Percentiles rank a stretch among this genome's conserved stretches.
These are phyloP conservation scores for Chalaropsis ovoidea DNA, from an alignment of 2,329 filamentous ascomycete genomes.

Conservation along the genomic window DNA sequence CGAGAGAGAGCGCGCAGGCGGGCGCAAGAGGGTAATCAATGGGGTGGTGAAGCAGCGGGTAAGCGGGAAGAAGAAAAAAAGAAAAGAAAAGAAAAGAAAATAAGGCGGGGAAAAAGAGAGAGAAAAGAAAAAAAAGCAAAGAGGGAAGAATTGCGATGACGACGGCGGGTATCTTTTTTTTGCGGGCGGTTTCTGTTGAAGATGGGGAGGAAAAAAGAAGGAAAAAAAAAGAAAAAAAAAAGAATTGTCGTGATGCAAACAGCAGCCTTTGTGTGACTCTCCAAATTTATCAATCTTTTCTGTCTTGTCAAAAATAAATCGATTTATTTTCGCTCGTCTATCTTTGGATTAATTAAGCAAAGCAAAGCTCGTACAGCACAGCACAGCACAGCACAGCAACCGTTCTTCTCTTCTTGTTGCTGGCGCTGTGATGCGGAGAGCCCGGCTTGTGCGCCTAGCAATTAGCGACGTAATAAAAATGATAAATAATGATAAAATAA, in stretches of 20 bases:
- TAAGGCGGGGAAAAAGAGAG: neutral
- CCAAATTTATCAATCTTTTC: neutral
- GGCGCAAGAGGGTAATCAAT: neutral
- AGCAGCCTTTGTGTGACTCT: neutral
- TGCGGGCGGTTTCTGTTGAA: neutral
- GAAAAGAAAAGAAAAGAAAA: neutral
- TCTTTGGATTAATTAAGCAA: neutral
- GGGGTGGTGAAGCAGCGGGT: neutral
- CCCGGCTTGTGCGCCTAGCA: neutral
- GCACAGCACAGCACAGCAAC: neutral
- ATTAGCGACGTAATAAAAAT: neutral
- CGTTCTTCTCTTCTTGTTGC: neutral
- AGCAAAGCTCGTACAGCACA: conserved; percentile 5
- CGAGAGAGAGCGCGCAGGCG: no score
- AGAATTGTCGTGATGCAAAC: conserved; percentile 7
- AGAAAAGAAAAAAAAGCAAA: neutral
- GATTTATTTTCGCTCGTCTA: neutral
- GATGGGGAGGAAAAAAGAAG: neutral
- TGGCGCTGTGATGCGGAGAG: neutral
- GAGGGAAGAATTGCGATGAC: neutral
- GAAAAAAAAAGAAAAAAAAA: neutral
- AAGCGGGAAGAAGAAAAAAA: neutral
- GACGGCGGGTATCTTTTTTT: neutral
- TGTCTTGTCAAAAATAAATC: neutral
- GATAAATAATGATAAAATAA: neutral